phyloP scores from a whole-genome alignment of 371 early-diverging fungal genomes.

The Lichtheimia ornata region DNA sequence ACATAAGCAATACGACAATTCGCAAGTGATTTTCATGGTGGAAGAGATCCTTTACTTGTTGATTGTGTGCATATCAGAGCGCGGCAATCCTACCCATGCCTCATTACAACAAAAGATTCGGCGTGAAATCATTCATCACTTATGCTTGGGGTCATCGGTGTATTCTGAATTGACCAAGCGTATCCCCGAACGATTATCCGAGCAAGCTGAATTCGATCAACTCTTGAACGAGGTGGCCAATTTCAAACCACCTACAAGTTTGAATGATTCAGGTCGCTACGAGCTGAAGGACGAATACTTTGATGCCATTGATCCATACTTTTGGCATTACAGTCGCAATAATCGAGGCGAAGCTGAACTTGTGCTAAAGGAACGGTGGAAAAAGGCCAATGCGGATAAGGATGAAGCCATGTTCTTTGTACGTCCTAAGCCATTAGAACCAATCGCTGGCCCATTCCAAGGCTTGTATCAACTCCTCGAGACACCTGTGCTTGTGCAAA shows the following conservation, averaged over 20 bases:
- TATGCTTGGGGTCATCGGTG: constrained; percentile 66
- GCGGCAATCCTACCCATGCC: constrained; percentile 54
- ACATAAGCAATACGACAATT: constrained; percentile 62
- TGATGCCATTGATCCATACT: constrained; percentile 87
- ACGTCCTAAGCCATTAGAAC: constrained; percentile 58
- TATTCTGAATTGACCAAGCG: constrained; percentile 85
- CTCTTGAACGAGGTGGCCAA: constrained; percentile 76
- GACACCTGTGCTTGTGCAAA: constrained; percentile 66
- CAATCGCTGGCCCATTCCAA: constrained; percentile 69
- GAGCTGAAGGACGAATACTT: constrained; percentile 82
- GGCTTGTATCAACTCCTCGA: constrained; percentile 66
- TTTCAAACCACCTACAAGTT: constrained; percentile 79
- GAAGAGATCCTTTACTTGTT: constrained; percentile 85
- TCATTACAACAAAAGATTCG: constrained; percentile 7
- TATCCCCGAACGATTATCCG: constrained; percentile 81
- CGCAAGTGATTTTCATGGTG: constrained; percentile 75
- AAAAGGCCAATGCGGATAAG: constrained; percentile 27
- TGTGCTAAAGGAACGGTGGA: constrained; percentile 64
- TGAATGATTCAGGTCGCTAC: constrained; percentile 82
- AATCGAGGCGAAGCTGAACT: constrained; percentile 89
- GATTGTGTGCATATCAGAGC: constrained; percentile 84
- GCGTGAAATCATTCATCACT: constrained; percentile 75
- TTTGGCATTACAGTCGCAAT: constrained; percentile 89
- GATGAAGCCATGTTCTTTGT: constrained; percentile 50
- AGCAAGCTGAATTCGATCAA: constrained; percentile 75